A percentile compares a stretch with the other conserved stretches of the same genome.
Conservation (phyloP, 75 land plant genomes). For the Picea glauca region DNA sequence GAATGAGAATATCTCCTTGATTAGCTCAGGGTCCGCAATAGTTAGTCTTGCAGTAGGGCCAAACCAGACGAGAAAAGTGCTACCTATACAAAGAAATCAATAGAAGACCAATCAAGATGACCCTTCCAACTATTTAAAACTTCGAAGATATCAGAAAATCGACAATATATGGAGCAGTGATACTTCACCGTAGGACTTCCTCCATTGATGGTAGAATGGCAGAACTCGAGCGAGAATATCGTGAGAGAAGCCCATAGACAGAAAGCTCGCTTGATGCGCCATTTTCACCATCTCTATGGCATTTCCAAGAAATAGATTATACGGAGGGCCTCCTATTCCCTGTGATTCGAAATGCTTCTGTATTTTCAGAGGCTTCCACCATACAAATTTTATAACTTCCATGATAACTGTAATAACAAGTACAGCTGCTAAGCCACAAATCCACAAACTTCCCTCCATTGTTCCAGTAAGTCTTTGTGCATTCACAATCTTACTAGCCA, state of each 20-base stretch:
- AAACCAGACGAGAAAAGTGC: slow-evolving; percentile 58
- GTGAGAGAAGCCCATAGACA: slow-evolving; percentile 29
- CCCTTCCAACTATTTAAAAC: too few relatives aligned
- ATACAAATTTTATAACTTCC: slow-evolving; percentile 15
- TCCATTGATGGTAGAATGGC: slow-evolving; percentile 22
- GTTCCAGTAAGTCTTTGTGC: too few relatives aligned
- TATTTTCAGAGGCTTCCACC: slow-evolving; percentile 40
- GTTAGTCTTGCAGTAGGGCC: slow-evolving; percentile 55
- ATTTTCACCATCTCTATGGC: slow-evolving; percentile 15
- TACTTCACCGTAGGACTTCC: slow-evolving; percentile 19
- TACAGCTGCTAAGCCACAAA: background rate
- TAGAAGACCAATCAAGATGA: too few relatives aligned
- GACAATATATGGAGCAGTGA: too few relatives aligned
- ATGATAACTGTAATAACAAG: background rate
- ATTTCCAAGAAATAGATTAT: slow-evolving; percentile 35
- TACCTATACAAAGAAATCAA: slow-evolving; percentile 21
- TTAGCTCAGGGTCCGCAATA: slow-evolving; percentile 55
- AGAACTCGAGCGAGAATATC: slow-evolving; percentile 35
- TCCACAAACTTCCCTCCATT: too few relatives aligned
- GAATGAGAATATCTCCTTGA: slow-evolving; percentile 47
- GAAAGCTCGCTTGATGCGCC: slow-evolving; percentile 23
- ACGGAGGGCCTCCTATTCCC: slow-evolving; percentile 45
- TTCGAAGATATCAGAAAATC: too few relatives aligned
- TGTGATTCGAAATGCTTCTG: slow-evolving; percentile 32
- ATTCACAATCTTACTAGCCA: too few relatives aligned